Percentiles rank a stretch among this genome's conserved stretches.
These are phyloP conservation scores for Cyclocybe cylindracea DNA, from an alignment of 768 basidiomycete species.

Conservation along the genomic window DNA sequence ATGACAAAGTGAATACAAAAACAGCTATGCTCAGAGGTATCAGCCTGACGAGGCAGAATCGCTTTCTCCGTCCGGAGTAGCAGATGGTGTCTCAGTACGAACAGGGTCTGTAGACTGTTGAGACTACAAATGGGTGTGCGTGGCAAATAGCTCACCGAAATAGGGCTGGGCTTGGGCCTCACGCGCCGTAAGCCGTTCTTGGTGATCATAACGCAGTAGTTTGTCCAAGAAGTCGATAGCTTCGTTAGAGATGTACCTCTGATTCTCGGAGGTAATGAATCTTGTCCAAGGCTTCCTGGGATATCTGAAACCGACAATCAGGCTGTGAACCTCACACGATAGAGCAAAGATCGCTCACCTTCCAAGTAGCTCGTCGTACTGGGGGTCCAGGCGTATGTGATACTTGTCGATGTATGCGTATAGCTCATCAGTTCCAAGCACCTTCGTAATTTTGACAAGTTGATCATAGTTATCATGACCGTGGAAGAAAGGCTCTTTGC, in stretches of 20 bases:
- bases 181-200: conserved; percentile 91
- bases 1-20: conserved; percentile 24
- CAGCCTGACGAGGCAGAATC: conserved; percentile 56
- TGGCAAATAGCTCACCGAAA: conserved; percentile 59
- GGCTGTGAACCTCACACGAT: neutral
- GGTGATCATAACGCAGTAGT: conserved; percentile 94
- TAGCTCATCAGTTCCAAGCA: conserved; percentile 94
- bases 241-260: conserved; percentile 94
- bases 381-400: conserved; percentile 92
- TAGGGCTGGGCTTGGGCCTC: conserved; percentile 94
- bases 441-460: conserved; percentile 96
- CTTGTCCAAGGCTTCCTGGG: conserved; percentile 94
- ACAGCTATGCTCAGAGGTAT: conserved; percentile 19
- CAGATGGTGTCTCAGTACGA: conserved; percentile 44
- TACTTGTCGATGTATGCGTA: conserved; percentile 94
- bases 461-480: conserved; percentile 99
- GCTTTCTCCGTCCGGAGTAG: conserved; percentile 60
- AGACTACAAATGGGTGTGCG: conserved; percentile 10
- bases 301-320: conserved; percentile 53
- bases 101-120: conserved; percentile 58
- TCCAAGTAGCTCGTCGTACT: conserved; percentile 93
- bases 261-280: conserved; percentile 95
- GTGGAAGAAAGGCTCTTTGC: conserved; percentile 99
- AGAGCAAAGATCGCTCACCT: conserved; percentile 44
- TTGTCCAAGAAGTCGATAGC: conserved; percentile 97